A percentile compares a stretch with the other conserved stretches of the same genome.
phyloP scores from a whole-genome alignment of 345 rosid genomes.

The Firmiana major region DNA sequence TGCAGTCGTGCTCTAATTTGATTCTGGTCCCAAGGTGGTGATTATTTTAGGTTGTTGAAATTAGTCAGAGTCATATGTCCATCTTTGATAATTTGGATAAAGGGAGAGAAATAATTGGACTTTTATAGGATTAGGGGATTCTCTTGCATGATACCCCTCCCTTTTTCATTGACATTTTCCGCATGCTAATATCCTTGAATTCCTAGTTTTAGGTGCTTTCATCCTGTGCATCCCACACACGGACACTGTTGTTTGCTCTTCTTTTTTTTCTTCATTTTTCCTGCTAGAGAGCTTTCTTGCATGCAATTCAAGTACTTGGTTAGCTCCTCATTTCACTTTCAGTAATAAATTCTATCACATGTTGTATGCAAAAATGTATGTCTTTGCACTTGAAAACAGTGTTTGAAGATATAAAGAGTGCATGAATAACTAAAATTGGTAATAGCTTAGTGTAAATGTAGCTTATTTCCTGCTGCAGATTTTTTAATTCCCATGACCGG shows the following conservation, averaged over 20 bases:
- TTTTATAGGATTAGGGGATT: neutral
- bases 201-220: neutral
- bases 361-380: neutral
- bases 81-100: neutral
- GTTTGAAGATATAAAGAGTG: neutral
- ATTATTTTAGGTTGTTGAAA: neutral
- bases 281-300: neutral
- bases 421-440: too few relatives aligned
- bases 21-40: neutral
- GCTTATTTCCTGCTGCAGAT: conserved; percentile 37
- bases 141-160: neutral
- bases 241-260: neutral
- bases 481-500: conserved; percentile 78
- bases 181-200: neutral
- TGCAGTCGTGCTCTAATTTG: neutral
- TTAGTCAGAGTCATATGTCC: neutral
- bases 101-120: neutral
- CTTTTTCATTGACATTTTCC: neutral
- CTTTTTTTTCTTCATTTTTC: neutral
- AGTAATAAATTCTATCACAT: neutral
- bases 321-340: neutral
- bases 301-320: neutral
- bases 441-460: neutral
- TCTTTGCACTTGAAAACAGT: neutral
- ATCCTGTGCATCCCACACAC: neutral